Conservation (phyloP, 257 asterid genomes). For the Salvia rosmarinus region DNA sequence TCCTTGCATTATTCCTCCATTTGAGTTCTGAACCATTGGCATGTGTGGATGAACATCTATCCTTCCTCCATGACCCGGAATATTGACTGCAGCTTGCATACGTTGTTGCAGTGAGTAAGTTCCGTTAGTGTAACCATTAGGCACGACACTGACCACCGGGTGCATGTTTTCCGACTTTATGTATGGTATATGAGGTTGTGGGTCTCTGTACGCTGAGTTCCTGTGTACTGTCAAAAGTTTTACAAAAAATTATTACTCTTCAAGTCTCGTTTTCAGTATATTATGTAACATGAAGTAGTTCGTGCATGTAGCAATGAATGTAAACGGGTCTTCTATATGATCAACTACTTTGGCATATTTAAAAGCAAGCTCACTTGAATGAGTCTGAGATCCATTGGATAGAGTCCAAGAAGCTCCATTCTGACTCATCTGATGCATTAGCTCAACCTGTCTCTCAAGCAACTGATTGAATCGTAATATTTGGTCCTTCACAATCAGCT, state of each 20-base stretch:
- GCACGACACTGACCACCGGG: conserved; percentile 38
- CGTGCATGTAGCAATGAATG: not conserved
- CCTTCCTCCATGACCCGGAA: conserved; percentile 48
- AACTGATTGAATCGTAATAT: conserved; percentile 61
- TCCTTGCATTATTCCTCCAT: conserved; percentile 54
- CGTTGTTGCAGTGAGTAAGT: conserved; percentile 45
- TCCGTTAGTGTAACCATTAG: conserved; percentile 48
- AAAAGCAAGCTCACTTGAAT: conserved; percentile 53
- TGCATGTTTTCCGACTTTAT: conserved; percentile 56
- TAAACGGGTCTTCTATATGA: not conserved
- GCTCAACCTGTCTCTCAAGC: conserved; percentile 64
- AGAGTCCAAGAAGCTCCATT: conserved; percentile 39
- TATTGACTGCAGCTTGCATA: conserved; percentile 46
- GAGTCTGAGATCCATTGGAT: conserved; percentile 55
- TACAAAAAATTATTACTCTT: not conserved
- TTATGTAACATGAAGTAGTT: too few species aligned
- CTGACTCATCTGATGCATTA: conserved; percentile 49
- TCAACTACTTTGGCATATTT: not conserved
- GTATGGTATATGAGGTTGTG: conserved; percentile 43
- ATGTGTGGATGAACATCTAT: conserved; percentile 44
- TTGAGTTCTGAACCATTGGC: conserved; percentile 57
- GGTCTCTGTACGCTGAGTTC: conserved; percentile 42
- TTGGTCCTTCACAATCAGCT: conserved; percentile 73
- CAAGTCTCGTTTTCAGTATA: not conserved
- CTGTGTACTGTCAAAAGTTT: conserved; percentile 49